phyloP scores from a whole-genome alignment of 306 rosid species.

The Cucurbita maxima region DNA sequence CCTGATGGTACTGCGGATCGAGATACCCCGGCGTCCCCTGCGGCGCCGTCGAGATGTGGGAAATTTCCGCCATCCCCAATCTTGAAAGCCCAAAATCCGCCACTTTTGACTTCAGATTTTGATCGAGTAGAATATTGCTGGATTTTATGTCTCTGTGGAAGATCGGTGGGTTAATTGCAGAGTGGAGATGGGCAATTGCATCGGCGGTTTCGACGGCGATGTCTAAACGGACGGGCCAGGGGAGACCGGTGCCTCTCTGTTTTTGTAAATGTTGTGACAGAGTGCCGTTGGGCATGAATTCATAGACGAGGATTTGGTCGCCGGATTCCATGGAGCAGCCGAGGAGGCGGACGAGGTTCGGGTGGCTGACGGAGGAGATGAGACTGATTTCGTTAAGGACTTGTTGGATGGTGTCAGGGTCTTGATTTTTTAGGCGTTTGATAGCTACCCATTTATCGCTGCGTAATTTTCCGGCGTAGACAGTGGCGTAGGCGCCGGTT shows the following conservation, averaged over 20 bases:
- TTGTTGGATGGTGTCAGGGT: conserved; percentile 56
- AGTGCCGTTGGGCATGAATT: conserved; percentile 91
- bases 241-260: conserved; percentile 71
- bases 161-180: conserved; percentile 55
- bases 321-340: conserved; percentile 78
- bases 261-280: conserved; percentile 59
- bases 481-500: conserved; percentile 84
- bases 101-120: conserved; percentile 50
- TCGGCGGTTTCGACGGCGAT: conserved; percentile 80
- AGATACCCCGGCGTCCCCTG: conserved; percentile 96
- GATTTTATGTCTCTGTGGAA: conserved; percentile 88
- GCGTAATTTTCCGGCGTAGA: conserved; percentile 65
- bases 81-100: conserved; percentile 97
- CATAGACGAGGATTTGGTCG: conserved; percentile 73
- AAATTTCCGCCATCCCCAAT: conserved; percentile 56
- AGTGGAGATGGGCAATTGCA: conserved; percentile 82
- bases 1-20: conserved; percentile 92
- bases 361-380: conserved; percentile 64
- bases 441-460: conserved; percentile 67
- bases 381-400: conserved; percentile 80
- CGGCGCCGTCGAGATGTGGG: conserved; percentile 87
- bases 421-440: conserved; percentile 58
- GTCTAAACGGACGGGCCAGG: conserved; percentile 57
- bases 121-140: conserved; percentile 69
- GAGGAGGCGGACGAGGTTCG: conserved; percentile 61